phyloP scores from a whole-genome alignment of 306 rosid genomes.

The Hylodesmum podocarpum region DNA sequence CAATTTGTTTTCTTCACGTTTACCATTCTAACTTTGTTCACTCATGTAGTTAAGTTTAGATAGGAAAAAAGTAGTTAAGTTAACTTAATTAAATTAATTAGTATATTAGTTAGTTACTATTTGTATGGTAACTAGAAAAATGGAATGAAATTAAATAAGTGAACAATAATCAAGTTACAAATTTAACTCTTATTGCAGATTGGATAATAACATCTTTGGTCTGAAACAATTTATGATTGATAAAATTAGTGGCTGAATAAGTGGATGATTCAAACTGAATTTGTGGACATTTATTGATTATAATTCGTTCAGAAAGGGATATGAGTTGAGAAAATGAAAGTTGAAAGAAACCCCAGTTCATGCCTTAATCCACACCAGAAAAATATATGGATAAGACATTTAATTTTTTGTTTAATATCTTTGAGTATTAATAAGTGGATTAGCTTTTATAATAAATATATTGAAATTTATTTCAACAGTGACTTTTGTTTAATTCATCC shows the following conservation, averaged over 20 bases:
- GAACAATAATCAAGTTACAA: too few relatives aligned
- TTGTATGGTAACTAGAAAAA: neutral
- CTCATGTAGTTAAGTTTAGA: too few relatives aligned
- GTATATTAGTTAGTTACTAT: neutral
- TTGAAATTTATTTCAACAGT: too few relatives aligned
- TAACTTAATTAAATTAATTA: too few relatives aligned
- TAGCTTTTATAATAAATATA: too few relatives aligned
- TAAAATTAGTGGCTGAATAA: neutral
- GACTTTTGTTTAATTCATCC: too few relatives aligned
- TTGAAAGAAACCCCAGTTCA: neutral
- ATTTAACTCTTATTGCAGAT: neutral
- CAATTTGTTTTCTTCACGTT: constrained; percentile 4
- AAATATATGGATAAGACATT: neutral
- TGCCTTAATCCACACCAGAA: neutral
- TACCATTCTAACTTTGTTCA: neutral
- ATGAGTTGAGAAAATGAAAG: neutral
- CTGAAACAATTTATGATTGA: neutral
- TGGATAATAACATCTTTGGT: neutral
- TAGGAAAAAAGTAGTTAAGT: neutral
- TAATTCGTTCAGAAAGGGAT: neutral
- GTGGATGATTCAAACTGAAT: neutral
- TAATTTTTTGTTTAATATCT: neutral
- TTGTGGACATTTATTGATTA: neutral
- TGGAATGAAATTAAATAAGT: neutral
- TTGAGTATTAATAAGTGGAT: too few relatives aligned